Percentiles rank a stretch among this genome's conserved stretches.
Evolutionary conservation across 768 basidiomycete species (phyloP).

Genomic region (Clavulina sp.): DNA sequence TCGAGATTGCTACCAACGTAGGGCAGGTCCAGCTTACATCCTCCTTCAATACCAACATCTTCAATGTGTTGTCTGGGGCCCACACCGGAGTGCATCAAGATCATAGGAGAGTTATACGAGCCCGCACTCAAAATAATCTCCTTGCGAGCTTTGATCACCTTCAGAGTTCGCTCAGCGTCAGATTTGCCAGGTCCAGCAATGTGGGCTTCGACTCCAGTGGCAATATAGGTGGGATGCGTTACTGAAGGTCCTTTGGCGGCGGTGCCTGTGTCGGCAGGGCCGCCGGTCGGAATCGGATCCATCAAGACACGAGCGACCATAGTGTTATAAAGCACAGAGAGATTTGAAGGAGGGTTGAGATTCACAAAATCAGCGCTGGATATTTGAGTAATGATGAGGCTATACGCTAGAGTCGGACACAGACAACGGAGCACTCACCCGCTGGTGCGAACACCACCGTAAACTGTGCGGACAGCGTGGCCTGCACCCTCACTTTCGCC

Average conservation of each 20-base stretch:
- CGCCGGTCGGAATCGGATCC: background rate
- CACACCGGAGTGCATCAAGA: constrained; percentile 35
- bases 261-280: too few species aligned
- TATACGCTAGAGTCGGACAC: background rate
- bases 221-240: background rate
- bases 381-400: background rate
- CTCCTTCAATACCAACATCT: constrained; percentile 32
- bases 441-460: background rate
- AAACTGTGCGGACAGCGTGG: background rate
- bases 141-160: background rate
- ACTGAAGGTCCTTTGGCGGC: too few species aligned
- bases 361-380: background rate
- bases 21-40: constrained; percentile 41
- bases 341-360: background rate
- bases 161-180: background rate
- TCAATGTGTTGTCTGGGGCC: constrained; percentile 24
- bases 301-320: background rate
- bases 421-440: background rate
- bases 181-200: too few species aligned
- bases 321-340: background rate
- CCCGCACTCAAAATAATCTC: constrained; percentile 16
- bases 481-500: background rate
- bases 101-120: constrained; percentile 21
- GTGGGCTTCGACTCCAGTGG: background rate
- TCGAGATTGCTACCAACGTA: constrained; percentile 61